Conservation (phyloP, 1,139 yeast species). For the Pichia sp. region DNA sequence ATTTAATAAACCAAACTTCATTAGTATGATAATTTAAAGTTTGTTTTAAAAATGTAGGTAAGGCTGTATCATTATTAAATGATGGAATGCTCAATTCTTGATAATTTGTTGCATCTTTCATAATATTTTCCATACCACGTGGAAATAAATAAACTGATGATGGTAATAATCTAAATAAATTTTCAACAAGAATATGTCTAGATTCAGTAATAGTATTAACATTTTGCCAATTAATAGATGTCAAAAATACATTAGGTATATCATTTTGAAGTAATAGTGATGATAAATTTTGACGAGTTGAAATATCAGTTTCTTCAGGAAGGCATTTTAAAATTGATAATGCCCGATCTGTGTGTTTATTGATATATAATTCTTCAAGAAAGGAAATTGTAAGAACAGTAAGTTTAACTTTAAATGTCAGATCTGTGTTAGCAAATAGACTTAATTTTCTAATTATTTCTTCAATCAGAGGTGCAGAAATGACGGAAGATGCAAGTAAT, state of each 20-base stretch:
- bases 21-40: conserved; percentile 49
- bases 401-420: not conserved
- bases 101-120: conserved; percentile 46
- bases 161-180: conserved; percentile 42
- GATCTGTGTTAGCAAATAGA: not conserved
- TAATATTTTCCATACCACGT: conserved; percentile 42
- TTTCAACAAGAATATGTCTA: conserved; percentile 37
- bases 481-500: not conserved
- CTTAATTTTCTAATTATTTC: not conserved
- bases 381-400: conserved; percentile 20
- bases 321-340: conserved; percentile 37
- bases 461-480: not conserved
- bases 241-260: conserved; percentile 5
- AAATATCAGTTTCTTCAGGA: conserved; percentile 17
- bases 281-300: conserved; percentile 18
- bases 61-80: conserved; percentile 19
- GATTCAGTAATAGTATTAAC: conserved; percentile 25
- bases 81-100: conserved; percentile 32
- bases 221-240: conserved; percentile 29
- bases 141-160: conserved; percentile 50
- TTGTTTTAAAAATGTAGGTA: conserved; percentile 42
- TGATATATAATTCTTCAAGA: conserved; percentile 35
- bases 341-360: conserved; percentile 35
- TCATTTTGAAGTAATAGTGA: conserved; percentile 20
- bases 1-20: conserved; percentile 81